phyloP scores from a whole-genome alignment of 257 asterid species.

The Rhazya stricta region DNA sequence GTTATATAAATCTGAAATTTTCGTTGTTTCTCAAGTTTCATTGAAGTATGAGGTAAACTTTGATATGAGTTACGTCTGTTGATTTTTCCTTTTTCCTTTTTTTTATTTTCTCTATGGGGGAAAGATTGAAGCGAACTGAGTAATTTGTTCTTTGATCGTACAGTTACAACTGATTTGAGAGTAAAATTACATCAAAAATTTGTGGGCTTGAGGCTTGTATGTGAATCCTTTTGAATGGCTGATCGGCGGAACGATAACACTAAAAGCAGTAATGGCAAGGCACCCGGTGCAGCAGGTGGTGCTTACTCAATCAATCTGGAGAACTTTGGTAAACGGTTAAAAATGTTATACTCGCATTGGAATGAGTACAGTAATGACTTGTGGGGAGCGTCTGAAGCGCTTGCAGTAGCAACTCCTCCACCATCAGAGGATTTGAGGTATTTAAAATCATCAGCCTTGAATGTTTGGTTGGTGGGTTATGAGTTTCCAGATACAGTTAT shows the following conservation, averaged over 20 bases:
- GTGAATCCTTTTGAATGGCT: slow-evolving; percentile 9
- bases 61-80: background rate
- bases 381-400: slow-evolving; percentile 27
- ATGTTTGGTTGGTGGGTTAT: slow-evolving; percentile 25
- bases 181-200: background rate
- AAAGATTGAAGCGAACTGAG: background rate
- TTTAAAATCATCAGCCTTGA: slow-evolving; percentile 25
- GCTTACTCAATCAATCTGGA: slow-evolving; percentile 21
- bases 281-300: slow-evolving; percentile 6
- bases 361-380: slow-evolving; percentile 9
- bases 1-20: background rate
- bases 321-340: slow-evolving; percentile 19
- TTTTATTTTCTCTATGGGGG: background rate
- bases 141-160: background rate
- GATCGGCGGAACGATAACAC: slow-evolving; percentile 11
- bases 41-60: background rate
- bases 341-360: slow-evolving; percentile 21
- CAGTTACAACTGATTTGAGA: background rate
- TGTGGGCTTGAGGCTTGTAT: slow-evolving; percentile 1
- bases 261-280: slow-evolving; percentile 13
- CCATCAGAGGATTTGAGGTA: slow-evolving; percentile 26
- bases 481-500: slow-evolving; percentile 24
- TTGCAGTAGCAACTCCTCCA: slow-evolving; percentile 23
- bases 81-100: background rate
- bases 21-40: background rate